Percentiles rank a stretch among this genome's conserved stretches.
Conservation (phyloP, 805 yeast species). For the Candida andamanensis region DNA sequence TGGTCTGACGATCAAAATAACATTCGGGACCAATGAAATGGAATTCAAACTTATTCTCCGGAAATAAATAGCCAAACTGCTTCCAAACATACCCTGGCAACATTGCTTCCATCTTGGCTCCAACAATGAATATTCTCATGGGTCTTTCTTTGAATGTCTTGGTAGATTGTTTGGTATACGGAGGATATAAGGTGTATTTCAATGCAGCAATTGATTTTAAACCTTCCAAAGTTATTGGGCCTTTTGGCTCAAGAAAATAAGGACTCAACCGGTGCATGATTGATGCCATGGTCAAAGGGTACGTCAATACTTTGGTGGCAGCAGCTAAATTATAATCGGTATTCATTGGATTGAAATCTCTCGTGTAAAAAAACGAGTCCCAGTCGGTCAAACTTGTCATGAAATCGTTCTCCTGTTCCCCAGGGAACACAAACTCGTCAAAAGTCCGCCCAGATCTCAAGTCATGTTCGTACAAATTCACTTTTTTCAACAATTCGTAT, state of each 20-base stretch:
- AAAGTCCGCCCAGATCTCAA: constrained; percentile 88
- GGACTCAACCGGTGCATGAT: constrained; percentile 83
- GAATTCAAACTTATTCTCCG: constrained; percentile 74
- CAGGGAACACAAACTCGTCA: constrained; percentile 94
- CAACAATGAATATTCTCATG: constrained; percentile 80
- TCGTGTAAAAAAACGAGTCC: constrained; percentile 91
- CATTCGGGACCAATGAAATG: constrained; percentile 95
- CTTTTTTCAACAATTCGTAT: constrained; percentile 75
- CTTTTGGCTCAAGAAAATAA: constrained; percentile 72
- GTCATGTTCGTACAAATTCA: constrained; percentile 91
- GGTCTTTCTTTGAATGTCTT: constrained; percentile 77
- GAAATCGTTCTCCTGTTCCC: constrained; percentile 67
- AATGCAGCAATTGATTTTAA: constrained; percentile 89
- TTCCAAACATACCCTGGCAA: constrained; percentile 95
- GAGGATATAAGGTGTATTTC: constrained; percentile 83
- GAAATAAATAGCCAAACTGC: constrained; percentile 82
- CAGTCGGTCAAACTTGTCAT: constrained; percentile 74
- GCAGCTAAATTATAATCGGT: constrained; percentile 95
- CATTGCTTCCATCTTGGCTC: constrained; percentile 90
- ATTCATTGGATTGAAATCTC: constrained; percentile 93
- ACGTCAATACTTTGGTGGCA: constrained; percentile 88
- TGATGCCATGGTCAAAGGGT: constrained; percentile 86
- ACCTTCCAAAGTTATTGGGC: constrained; percentile 89
- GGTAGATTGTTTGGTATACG: constrained; percentile 40
- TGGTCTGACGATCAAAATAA: constrained; percentile 63